Evolutionary conservation across 176 grass and related monocot species (phyloP).

Genomic region (Carex pumila): DNA sequence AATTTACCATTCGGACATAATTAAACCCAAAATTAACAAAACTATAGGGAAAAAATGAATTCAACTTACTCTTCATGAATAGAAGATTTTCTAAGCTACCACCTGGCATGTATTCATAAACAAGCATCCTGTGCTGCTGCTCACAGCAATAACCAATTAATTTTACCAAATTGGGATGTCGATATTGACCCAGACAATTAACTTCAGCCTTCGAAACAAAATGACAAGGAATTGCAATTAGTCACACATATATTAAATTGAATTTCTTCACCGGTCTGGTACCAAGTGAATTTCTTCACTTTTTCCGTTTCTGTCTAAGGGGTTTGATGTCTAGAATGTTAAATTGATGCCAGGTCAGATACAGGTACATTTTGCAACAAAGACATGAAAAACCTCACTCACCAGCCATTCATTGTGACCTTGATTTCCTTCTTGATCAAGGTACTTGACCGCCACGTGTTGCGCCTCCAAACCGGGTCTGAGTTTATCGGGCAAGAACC

Average conservation of each 20-base stretch:
- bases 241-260: background rate
- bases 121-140: conserved; percentile 84
- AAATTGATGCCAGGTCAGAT: background rate
- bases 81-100: conserved; percentile 86
- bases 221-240: background rate
- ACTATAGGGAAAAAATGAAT: background rate
- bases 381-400: background rate
- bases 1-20: background rate
- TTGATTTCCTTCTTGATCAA: conserved; percentile 69
- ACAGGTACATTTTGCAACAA: background rate
- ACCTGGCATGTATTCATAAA: conserved; percentile 84
- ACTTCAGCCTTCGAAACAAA: conserved; percentile 54
- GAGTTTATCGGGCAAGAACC: conserved; percentile 37
- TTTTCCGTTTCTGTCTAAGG: background rate
- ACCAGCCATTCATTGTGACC: conserved; percentile 95
- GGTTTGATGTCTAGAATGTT: background rate
- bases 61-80: conserved; percentile 55
- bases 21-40: background rate
- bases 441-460: conserved; percentile 91
- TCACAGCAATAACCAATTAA: conserved; percentile 81
- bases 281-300: background rate
- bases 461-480: conserved; percentile 49
- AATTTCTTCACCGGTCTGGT: background rate
- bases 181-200: conserved; percentile 72
- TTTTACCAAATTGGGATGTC: conserved; percentile 74